A percentile compares a stretch with the other conserved stretches of the same genome.
phyloP scores from a whole-genome alignment of 768 basidiomycete species.

The Suillus clintonianus region DNA sequence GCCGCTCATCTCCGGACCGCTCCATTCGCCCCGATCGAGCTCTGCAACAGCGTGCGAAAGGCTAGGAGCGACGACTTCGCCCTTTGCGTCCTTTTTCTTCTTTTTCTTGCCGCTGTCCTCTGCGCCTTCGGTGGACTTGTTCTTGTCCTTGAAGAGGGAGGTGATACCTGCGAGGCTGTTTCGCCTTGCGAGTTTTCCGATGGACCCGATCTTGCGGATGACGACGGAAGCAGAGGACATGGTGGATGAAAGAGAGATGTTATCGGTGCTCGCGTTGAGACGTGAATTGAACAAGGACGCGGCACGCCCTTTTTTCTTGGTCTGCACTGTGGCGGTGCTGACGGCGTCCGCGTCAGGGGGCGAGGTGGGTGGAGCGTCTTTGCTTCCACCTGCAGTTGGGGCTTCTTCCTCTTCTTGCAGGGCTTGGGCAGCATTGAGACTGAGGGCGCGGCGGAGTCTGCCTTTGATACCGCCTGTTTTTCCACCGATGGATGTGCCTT shows the following conservation, averaged over 20 bases:
- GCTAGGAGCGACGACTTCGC: constrained; percentile 63
- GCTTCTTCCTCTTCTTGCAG: constrained; percentile 55
- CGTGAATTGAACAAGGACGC: constrained; percentile 85
- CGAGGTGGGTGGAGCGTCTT: constrained; percentile 28
- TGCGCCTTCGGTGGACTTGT: constrained; percentile 38
- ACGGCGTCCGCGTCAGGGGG: constrained; percentile 23
- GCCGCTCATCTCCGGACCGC: constrained; percentile 60
- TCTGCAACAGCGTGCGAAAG: constrained; percentile 86
- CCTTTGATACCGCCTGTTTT: constrained; percentile 76
- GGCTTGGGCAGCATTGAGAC: constrained; percentile 58
- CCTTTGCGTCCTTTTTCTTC: constrained; percentile 60
- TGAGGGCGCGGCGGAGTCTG: constrained; percentile 71
- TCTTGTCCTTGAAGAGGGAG: constrained; percentile 90
- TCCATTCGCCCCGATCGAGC: constrained; percentile 69
- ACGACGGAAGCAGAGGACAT: constrained; percentile 95
- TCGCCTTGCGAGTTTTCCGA: constrained; percentile 85
- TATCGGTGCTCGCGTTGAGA: constrained; percentile 87
- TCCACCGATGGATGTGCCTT: constrained; percentile 44
- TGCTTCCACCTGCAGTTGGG: constrained; percentile 28
- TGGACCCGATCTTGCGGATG: constrained; percentile 91
- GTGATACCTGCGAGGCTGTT: constrained; percentile 92
- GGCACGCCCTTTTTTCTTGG: constrained; percentile 73
- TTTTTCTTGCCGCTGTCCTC: constrained; percentile 46
- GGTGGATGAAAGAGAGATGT: constrained; percentile 92
- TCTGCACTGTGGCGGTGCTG: constrained; percentile 43